Conservation (phyloP, 2,329 filamentous ascomycete genomes). For the Aureobasidium sp. region DNA sequence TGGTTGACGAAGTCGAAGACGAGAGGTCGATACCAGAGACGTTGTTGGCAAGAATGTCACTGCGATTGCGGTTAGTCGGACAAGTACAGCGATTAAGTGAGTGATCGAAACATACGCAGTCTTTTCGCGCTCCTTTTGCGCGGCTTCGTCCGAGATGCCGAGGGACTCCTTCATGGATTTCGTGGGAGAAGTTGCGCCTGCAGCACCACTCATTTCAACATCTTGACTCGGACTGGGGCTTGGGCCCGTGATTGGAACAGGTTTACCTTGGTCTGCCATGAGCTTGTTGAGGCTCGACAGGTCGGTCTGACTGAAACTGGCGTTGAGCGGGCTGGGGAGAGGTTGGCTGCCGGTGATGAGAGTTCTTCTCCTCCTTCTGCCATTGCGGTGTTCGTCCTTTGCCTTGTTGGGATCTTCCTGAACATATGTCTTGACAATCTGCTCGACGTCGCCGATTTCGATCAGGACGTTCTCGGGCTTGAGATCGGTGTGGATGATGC, state of each 20-base stretch:
- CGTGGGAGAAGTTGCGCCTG: conserved; percentile 39
- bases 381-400: conserved; percentile 87
- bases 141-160: conserved; percentile 45
- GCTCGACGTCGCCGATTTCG: conserved; percentile 96
- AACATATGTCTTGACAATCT: conserved; percentile 94
- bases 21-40: conserved; percentile 85
- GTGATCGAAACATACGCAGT: conserved; percentile 63
- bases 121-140: conserved; percentile 79
- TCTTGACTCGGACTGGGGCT: conserved; percentile 32
- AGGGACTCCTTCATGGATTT: conserved; percentile 53
- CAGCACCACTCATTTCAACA: conserved; percentile 47
- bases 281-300: conserved; percentile 74
- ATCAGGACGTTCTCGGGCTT: conserved; percentile 98
- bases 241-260: conserved; percentile 34
- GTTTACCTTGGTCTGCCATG: conserved; percentile 63
- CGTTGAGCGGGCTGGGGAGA: conserved; percentile 86
- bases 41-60: conserved; percentile 79
- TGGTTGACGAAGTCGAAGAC: conserved; percentile 41
- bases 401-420: conserved; percentile 62
- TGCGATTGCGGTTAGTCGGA: conserved; percentile 21
- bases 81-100: conserved; percentile 12
- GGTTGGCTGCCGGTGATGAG: conserved; percentile 96
- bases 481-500: conserved; percentile 95
- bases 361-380: conserved; percentile 77
- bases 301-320: conserved; percentile 75